A percentile compares a stretch with the other conserved stretches of the same genome.
Conservation (phyloP, 805 yeast genomes). For the Groenewaldozyma salmanticensis region DNA sequence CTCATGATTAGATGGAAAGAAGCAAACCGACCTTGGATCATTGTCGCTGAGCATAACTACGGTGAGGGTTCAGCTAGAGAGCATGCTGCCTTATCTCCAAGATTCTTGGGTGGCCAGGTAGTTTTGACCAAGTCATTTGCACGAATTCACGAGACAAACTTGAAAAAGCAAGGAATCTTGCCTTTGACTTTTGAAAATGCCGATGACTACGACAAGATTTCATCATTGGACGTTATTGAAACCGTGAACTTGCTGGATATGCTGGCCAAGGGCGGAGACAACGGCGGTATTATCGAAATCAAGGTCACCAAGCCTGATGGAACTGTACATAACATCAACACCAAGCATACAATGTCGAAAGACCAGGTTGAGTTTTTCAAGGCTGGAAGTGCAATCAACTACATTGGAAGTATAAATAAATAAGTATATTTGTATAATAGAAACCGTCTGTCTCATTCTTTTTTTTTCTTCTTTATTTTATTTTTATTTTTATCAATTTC, state of each 20-base stretch:
- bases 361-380: constrained; percentile 94
- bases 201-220: constrained; percentile 72
- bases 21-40: constrained; percentile 80
- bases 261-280: constrained; percentile 73
- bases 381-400: constrained; percentile 95
- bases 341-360: constrained; percentile 93
- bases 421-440: no score
- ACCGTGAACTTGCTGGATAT: constrained; percentile 67
- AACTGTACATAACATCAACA: constrained; percentile 52
- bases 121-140: constrained; percentile 93
- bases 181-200: constrained; percentile 91
- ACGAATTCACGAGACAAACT: constrained; percentile 94
- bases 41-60: constrained; percentile 94
- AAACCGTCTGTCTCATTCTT: no score
- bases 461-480: no score
- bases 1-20: constrained; percentile 93
- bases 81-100: constrained; percentile 94
- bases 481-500: no score
- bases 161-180: constrained; percentile 96
- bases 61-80: constrained; percentile 99
- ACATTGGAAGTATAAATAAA: constrained; percentile 51
- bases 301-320: constrained; percentile 69
- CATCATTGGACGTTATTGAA: constrained; percentile 67
- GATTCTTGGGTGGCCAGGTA: constrained; percentile 85
- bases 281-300: constrained; percentile 71